Conservation (phyloP, 2,329 filamentous ascomycete species). For the Diaporthe velutina region DNA sequence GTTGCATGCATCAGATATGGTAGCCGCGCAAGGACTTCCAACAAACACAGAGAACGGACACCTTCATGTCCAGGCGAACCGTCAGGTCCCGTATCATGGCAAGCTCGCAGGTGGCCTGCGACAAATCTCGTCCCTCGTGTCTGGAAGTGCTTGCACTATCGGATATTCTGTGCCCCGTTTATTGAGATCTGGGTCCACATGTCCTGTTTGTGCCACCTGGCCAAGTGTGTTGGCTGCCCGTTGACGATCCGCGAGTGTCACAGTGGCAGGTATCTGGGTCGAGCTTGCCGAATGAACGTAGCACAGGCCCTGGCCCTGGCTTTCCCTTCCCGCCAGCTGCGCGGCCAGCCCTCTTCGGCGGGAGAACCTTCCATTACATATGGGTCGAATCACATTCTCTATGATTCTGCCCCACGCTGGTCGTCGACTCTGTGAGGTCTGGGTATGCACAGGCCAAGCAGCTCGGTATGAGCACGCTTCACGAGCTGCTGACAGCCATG, state of each 20-base stretch:
- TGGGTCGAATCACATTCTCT: not conserved
- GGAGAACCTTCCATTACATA: not conserved
- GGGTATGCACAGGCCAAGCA: not conserved
- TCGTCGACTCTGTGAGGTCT: not conserved
- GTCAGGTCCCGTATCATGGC: not conserved
- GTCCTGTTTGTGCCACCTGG: slow-evolving; percentile 6
- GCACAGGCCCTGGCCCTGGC: slow-evolving; percentile 4
- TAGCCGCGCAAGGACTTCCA: not conserved
- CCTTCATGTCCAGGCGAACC: not conserved
- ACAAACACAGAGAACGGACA: not conserved
- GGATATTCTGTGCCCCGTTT: not conserved
- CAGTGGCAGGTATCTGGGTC: not conserved
- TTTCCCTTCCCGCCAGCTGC: not conserved
- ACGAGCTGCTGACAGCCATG: slow-evolving; percentile 36
- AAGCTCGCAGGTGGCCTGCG: not conserved
- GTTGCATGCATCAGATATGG: not conserved
- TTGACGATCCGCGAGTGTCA: not conserved
- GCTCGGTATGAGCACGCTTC: not conserved
- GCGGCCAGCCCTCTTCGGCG: not conserved
- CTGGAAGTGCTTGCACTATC: not conserved
- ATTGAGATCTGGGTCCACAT: not conserved
- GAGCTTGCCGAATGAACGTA: slow-evolving; percentile 8
- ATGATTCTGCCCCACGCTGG: not conserved
- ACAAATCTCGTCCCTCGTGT: not conserved
- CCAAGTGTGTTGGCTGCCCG: slow-evolving; percentile 12